A percentile compares a stretch with the other conserved stretches of the same genome.
Evolutionary conservation across 768 basidiomycete genomes (phyloP).

Genomic region (Kwoniella shandongensis): DNA sequence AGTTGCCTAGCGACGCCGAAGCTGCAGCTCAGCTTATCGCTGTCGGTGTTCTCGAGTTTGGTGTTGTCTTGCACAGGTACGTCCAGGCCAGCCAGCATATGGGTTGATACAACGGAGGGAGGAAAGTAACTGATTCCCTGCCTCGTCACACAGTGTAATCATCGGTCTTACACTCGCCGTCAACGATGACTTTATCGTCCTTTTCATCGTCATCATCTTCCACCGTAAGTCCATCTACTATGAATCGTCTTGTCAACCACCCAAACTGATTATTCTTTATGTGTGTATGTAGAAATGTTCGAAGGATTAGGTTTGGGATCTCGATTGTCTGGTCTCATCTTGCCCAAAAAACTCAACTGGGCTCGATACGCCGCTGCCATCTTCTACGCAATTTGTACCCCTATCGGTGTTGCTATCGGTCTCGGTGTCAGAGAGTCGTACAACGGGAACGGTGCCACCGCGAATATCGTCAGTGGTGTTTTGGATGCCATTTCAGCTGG

Average conservation of each 20-base stretch:
- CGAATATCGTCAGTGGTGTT: constrained; percentile 77
- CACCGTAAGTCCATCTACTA: constrained; percentile 68
- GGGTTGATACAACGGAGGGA: no score
- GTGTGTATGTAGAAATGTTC: constrained; percentile 67
- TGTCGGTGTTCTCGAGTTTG: constrained; percentile 89
- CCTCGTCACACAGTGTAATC: constrained; percentile 61
- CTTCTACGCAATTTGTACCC: constrained; percentile 55
- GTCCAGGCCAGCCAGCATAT: no score
- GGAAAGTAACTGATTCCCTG: not conserved
- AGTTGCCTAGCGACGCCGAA: constrained; percentile 32
- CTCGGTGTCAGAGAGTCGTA: constrained; percentile 63
- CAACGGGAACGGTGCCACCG: constrained; percentile 73
- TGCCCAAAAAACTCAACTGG: constrained; percentile 43
- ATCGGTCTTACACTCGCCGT: constrained; percentile 93
- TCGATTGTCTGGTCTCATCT: constrained; percentile 72
- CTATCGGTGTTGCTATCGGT: constrained; percentile 82
- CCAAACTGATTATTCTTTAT: not conserved
- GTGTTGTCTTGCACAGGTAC: constrained; percentile 79
- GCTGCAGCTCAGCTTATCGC: constrained; percentile 72
- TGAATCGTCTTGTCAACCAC: not conserved
- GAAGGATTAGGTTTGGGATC: constrained; percentile 93
- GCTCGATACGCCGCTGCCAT: constrained; percentile 44
- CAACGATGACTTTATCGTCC: constrained; percentile 70
- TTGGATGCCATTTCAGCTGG: constrained; percentile 84
- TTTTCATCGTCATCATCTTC: constrained; percentile 88